phyloP scores from a whole-genome alignment of 148 eudicot species.

The Diospyros lotus region DNA sequence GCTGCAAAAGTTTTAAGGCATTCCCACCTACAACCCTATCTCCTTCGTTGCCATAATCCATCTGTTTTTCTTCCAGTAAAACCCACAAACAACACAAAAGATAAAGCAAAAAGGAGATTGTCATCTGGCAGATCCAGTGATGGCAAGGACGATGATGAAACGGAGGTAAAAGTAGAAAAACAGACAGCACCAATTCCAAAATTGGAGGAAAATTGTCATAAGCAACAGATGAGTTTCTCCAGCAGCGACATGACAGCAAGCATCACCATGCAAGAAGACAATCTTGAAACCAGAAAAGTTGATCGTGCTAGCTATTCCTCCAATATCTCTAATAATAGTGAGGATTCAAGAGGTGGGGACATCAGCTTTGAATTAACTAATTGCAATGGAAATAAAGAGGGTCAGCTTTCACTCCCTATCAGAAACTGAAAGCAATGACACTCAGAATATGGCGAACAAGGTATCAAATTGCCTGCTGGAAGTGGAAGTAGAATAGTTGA shows the following conservation, averaged over 20 bases:
- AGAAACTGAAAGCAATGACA: conserved; percentile 34
- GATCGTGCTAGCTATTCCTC: conserved; percentile 72
- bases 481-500: conserved; percentile 13
- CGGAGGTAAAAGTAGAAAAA: conserved; percentile 31
- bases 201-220: conserved; percentile 23
- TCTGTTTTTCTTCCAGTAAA: conserved; percentile 83
- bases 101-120: conserved; percentile 41
- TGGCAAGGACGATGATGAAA: conserved; percentile 34
- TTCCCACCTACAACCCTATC: conserved; percentile 78
- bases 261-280: conserved; percentile 36
- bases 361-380: conserved; percentile 36
- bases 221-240: conserved; percentile 23
- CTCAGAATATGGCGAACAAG: conserved; percentile 13
- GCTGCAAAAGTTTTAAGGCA: conserved; percentile 89
- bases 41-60: conserved; percentile 65
- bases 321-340: conserved; percentile 48
- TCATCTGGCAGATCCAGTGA: conserved; percentile 45
- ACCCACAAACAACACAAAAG: conserved; percentile 57
- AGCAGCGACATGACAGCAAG: conserved; percentile 34
- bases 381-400: conserved; percentile 39
- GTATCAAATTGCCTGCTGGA: conserved; percentile 20
- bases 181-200: conserved; percentile 27
- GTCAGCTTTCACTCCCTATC: conserved; percentile 27
- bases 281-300: conserved; percentile 77
- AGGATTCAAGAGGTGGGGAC: conserved; percentile 50